These are phyloP conservation scores for Coniosporium tulheliwenetii DNA, from an alignment of 2,329 filamentous ascomycete species.

Conservation along the genomic window DNA sequence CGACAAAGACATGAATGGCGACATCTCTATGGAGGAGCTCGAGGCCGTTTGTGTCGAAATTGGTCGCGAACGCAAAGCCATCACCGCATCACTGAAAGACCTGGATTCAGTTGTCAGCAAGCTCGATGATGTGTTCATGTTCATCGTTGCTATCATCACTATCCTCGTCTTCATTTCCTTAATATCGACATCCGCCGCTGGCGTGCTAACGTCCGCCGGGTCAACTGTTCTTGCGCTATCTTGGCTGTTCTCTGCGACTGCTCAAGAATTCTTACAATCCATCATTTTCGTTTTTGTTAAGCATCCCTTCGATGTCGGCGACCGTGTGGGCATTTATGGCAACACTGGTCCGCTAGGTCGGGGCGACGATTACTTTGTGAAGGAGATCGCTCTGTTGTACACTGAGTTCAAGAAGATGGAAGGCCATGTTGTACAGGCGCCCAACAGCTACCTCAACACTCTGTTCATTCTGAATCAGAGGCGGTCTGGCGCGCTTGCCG, in stretches of 20 bases:
- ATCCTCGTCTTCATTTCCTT: constrained; percentile 79
- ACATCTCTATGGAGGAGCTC: constrained; percentile 89
- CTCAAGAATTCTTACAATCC: constrained; percentile 87
- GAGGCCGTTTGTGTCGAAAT: constrained; percentile 90
- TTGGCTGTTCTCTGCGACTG: constrained; percentile 85
- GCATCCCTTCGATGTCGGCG: constrained; percentile 91
- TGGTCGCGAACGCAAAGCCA: constrained; percentile 85
- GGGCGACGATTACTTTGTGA: constrained; percentile 92
- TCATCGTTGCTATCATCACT: constrained; percentile 67
- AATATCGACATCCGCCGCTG: constrained; percentile 78
- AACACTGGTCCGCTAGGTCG: constrained; percentile 64
- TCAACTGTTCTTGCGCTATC: constrained; percentile 77
- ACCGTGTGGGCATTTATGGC: constrained; percentile 82
- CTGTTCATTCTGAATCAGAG: constrained; percentile 93
- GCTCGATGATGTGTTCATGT: constrained; percentile 76
- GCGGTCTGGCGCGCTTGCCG: constrained; percentile 73
- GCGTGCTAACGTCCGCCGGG: constrained; percentile 77
- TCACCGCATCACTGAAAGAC: constrained; percentile 87
- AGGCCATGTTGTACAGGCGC: constrained; percentile 87
- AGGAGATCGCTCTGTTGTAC: constrained; percentile 81
- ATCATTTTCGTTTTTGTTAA: constrained; percentile 94
- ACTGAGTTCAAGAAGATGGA: constrained; percentile 99
- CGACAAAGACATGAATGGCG: constrained; percentile 91
- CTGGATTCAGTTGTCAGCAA: constrained; percentile 85
- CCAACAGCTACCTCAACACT: constrained; percentile 83